Evolutionary conservation across 2,329 filamentous ascomycete species (phyloP), one percentile per base, ranked within the genome.

Genomic region (Pseudohalonectria lignicola): DNA sequence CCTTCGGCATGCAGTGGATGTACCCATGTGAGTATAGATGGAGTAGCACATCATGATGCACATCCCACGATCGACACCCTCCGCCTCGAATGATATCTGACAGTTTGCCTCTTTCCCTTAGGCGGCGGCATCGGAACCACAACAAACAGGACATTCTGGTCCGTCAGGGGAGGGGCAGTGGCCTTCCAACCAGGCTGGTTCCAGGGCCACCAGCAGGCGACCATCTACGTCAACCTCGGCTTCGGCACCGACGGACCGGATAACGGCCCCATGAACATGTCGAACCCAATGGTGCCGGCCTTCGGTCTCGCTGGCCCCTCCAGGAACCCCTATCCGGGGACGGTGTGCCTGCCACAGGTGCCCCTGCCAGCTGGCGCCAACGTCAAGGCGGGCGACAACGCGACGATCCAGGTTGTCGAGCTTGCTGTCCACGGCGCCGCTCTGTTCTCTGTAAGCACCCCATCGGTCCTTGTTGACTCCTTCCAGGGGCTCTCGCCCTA

Each of bases 131-230:
- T 90, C 65, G 67, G 69, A 34, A 73, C 76, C 28, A 83, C 85
- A 0, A 70, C 62, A 32, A 96, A 98, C 63, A 79, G 90, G 45
- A 94, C 92, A 12, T 85, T 82, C 63, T 96, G 92, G 92, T 88
- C 92, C 13, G 71, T 86, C 36, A 75, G 64, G 21, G 92, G 92
- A 48, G 92, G 92, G 44, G 86, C 87, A n/a, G 53, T 98, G 43
- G 74, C 86, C 36, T 72, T 95, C 51, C 90, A 96, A 55, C 92
- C 92, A 0, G 92, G 90, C 52, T 96, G 92, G 92, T 95, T 95
- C 67, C 78, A 80, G 41, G 92, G 92, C 46, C 92, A 96, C 58
- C 59, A 74, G 26, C 80, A 76, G 5, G 90, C 87, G 15, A 75
- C 86, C 50, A 71, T 94, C 55, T 94, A 94, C 63, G 67, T 96